Conservation (phyloP, 2,329 filamentous ascomycete genomes). For the Neonectria hederae region DNA sequence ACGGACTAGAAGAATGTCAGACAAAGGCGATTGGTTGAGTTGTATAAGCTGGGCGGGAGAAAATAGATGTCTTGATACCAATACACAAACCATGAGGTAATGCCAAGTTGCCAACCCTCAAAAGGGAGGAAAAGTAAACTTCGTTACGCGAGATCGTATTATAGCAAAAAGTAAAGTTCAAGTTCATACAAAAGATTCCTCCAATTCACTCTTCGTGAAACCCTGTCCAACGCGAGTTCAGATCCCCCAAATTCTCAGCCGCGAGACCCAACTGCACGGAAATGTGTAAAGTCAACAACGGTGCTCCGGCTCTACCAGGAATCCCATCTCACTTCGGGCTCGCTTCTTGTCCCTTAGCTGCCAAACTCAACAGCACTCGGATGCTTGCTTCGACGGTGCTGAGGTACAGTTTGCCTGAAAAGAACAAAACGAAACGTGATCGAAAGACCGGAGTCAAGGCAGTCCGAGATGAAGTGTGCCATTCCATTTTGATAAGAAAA, state of each 20-base stretch:
- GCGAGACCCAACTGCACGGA: not conserved
- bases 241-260: not conserved
- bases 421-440: no score
- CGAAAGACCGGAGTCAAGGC: no score
- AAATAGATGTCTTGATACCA: conserved; percentile 21
- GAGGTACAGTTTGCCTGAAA: no score
- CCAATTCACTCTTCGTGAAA: not conserved
- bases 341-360: not conserved
- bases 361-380: not conserved
- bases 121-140: not conserved
- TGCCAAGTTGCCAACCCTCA: not conserved
- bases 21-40: not conserved
- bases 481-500: no score
- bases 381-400: not conserved
- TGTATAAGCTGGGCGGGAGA: not conserved
- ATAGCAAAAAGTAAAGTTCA: not conserved
- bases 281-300: not conserved
- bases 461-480: no score
- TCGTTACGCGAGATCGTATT: not conserved
- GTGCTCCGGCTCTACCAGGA: not conserved
- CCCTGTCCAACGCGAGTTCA: not conserved
- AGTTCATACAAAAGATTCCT: not conserved
- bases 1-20: conserved; percentile 51
- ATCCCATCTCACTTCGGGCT: no score
- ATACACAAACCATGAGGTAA: conserved; percentile 12